Conservation (phyloP, 176 grass and related monocot genomes). For the Aegilops tauschii region DNA sequence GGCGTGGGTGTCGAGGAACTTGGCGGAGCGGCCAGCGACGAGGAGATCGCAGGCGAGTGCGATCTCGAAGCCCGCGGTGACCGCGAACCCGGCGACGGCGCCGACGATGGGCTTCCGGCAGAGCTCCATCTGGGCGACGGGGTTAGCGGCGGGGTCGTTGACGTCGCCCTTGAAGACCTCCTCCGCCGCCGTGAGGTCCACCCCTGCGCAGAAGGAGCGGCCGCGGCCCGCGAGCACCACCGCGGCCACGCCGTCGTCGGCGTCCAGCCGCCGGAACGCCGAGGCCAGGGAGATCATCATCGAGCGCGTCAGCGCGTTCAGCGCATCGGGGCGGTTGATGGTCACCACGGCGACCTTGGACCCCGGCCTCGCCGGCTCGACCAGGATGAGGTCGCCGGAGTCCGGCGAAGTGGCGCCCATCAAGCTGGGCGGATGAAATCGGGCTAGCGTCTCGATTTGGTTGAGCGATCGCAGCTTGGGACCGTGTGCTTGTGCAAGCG, state of each 20-base stretch:
- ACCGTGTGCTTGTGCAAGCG: neutral
- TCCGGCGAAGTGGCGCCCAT: constrained; percentile 35
- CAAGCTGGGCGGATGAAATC: neutral
- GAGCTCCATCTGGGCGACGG: constrained; percentile 68
- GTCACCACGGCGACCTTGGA: constrained; percentile 69
- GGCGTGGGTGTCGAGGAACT: constrained; percentile 88
- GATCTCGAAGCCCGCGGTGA: constrained; percentile 93
- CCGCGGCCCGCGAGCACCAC: constrained; percentile 68
- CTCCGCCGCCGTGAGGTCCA: constrained; percentile 76
- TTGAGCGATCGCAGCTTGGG: neutral
- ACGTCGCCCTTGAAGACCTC: constrained; percentile 96
- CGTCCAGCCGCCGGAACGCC: constrained; percentile 61
- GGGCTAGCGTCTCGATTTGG: constrained; percentile 27
- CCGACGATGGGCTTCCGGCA: constrained; percentile 87
- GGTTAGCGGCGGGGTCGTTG: constrained; percentile 58
- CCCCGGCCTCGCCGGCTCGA: constrained; percentile 38
- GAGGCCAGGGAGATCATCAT: constrained; percentile 69
- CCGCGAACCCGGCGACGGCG: constrained; percentile 71
- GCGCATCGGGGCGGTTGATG: constrained; percentile 86
- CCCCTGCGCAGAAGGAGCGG: constrained; percentile 88
- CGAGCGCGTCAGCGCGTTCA: constrained; percentile 84
- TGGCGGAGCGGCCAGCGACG: constrained; percentile 71
- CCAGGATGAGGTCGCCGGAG: constrained; percentile 64
- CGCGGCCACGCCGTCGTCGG: constrained; percentile 55
- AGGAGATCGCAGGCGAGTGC: constrained; percentile 82